A percentile compares a stretch with the other conserved stretches of the same genome.
These are phyloP conservation scores for Porphyrellus cyaneotinctus DNA, from an alignment of 768 basidiomycete species.

Conservation along the genomic window DNA sequence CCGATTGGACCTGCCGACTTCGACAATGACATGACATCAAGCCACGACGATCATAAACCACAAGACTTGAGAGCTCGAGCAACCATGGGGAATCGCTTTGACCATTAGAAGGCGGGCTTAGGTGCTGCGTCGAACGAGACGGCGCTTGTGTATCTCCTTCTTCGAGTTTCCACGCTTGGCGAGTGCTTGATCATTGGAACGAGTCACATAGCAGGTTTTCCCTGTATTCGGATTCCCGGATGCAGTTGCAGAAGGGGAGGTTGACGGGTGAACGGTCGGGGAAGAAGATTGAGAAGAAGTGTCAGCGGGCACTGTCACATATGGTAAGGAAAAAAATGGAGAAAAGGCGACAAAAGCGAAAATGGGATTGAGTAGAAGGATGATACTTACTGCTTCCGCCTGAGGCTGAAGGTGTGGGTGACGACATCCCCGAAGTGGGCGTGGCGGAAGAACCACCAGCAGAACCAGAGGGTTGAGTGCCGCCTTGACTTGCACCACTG, in stretches of 20 bases:
- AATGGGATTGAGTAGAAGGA: neutral
- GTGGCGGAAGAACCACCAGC: slow-evolving; percentile 13
- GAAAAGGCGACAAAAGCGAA: neutral
- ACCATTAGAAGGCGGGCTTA: no score
- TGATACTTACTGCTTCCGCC: slow-evolving; percentile 18
- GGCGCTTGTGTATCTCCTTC: slow-evolving; percentile 22
- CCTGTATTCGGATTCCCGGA: slow-evolving; percentile 6
- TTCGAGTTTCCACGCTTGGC: slow-evolving; percentile 17
- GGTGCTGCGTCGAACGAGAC: slow-evolving; percentile 17
- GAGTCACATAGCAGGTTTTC: slow-evolving; percentile 16
- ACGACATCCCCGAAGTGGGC: slow-evolving; percentile 6
- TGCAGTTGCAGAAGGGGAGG: neutral
- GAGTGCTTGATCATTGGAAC: slow-evolving; percentile 7
- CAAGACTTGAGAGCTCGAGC: neutral
- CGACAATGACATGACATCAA: slow-evolving; percentile 17
- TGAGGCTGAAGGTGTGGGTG: slow-evolving; percentile 16
- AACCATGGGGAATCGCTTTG: neutral
- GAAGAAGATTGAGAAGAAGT: slow-evolving; percentile 13
- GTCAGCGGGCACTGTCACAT: slow-evolving; percentile 25
- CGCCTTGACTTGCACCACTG: slow-evolving; percentile 9
- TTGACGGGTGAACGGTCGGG: neutral
- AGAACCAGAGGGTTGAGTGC: slow-evolving; percentile 23
- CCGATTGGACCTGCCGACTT: neutral
- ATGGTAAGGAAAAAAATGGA: slow-evolving; percentile 15
- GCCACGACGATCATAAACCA: neutral